phyloP scores from a whole-genome alignment of 495 filamentous ascomycete species.

The Pyrenula aspistea region DNA sequence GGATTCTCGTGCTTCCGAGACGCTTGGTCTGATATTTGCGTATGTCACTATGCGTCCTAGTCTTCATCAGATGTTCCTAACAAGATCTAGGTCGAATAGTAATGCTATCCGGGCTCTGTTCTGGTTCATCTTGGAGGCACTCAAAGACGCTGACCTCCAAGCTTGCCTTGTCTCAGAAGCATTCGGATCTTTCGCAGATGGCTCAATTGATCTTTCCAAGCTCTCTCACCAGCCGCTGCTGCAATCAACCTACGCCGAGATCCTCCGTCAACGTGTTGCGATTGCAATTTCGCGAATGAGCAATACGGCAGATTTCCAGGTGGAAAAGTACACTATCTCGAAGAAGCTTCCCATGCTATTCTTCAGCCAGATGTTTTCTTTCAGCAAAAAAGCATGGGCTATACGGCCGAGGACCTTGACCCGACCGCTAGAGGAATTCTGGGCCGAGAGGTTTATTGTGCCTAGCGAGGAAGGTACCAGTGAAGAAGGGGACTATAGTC shows the following conservation, averaged over 20 bases:
- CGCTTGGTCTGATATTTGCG: neutral
- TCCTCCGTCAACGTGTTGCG: constrained; percentile 20
- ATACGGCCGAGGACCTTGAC: constrained; percentile 4
- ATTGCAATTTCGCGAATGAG: constrained; percentile 14
- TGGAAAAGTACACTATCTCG: neutral
- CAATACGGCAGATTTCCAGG: neutral
- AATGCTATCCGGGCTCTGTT: constrained; percentile 16
- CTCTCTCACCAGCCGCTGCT: constrained; percentile 21
- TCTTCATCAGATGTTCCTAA: neutral
- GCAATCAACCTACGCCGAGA: constrained; percentile 24
- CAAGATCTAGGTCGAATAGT: constrained; percentile 12
- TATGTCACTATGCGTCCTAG: neutral
- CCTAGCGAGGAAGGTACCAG: constrained; percentile 12
- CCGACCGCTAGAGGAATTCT: constrained; percentile 13
- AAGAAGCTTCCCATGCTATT: constrained; percentile 1
- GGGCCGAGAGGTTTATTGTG: constrained; percentile 17
- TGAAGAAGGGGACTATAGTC: constrained; percentile 3
- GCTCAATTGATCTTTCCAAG: constrained; percentile 1
- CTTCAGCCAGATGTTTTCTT: constrained; percentile 1
- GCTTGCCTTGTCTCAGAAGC: constrained; percentile 11
- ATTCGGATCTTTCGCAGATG: constrained; percentile 1
- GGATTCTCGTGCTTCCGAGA: neutral
- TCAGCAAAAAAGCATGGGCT: constrained; percentile 17
- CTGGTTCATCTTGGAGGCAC: constrained; percentile 18
- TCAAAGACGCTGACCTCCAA: constrained; percentile 12